phyloP scores from a whole-genome alignment of 2,329 filamentous ascomycete species.

The Raffaelea albimanens region DNA sequence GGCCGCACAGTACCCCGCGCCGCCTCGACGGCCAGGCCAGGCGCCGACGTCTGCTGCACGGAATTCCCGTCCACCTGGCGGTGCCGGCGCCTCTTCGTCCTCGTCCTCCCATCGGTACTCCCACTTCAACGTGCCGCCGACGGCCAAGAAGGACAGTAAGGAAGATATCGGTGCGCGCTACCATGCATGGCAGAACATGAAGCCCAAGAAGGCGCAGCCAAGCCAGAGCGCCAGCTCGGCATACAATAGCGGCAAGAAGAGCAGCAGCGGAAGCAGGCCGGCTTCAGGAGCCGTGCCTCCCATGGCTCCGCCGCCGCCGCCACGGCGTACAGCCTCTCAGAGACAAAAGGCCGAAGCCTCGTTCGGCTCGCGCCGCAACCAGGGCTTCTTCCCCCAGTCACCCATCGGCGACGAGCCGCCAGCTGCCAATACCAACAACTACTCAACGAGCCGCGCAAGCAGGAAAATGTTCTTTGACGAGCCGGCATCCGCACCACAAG shows the following conservation, averaged over 20 bases:
- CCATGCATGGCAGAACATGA: conserved; percentile 27
- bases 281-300: too few relatives aligned
- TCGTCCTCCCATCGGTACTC: conserved; percentile 14
- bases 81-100: background rate
- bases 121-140: conserved; percentile 10
- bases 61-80: conserved; percentile 5
- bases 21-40: conserved; percentile 21
- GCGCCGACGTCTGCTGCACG: conserved; percentile 12
- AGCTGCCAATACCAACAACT: conserved; percentile 37
- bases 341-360: conserved; percentile 44
- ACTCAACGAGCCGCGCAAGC: conserved; percentile 28
- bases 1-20: conserved; percentile 38
- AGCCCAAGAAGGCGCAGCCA: conserved; percentile 12
- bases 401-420: conserved; percentile 43
- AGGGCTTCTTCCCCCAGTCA: conserved; percentile 41
- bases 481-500: background rate
- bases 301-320: conserved; percentile 23
- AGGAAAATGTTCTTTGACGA: background rate
- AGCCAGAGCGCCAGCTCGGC: conserved; percentile 15
- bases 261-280: conserved; percentile 4
- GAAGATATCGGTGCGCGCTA: conserved; percentile 16
- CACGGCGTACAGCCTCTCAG: conserved; percentile 41
- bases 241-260: conserved; percentile 3
- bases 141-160: conserved; percentile 10
- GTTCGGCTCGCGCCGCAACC: conserved; percentile 37